Evolutionary conservation across 2,329 filamentous ascomycete genomes (phyloP), one percentile per base, ranked within the genome.

Genomic region (Proliferodiscus dingleyae): DNA sequence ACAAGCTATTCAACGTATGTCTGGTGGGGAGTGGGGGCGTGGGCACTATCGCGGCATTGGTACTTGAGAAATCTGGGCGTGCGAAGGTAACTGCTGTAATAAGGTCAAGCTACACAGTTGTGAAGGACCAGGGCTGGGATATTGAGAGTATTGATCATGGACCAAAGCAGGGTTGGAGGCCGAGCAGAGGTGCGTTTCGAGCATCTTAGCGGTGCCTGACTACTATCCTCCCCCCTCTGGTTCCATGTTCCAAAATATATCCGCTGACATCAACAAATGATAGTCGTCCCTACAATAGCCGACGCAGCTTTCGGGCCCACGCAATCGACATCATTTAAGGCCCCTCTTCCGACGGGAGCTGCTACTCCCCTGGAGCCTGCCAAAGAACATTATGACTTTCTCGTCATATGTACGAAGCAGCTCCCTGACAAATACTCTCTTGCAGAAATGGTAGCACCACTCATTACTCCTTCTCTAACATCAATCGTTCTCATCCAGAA

Each of bases 101-200:
- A 18, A 47, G 55, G 8, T 48, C 46, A 5, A 58, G 50, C 16
- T 58, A 51, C 43, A 41, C 24, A 19, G 41, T 52, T 23, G 54
- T 58, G 30, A 52, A 33, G 23, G 50, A 53, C 29, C 48, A 45
- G 18, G 55, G 55, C 2, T 58, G 47, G 41, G 43, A 52, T 48
- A 53, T 58, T 40, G 52, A 58, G 43, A 55, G 52, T 43, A 44
- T 55, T 24, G 55, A 58, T 46, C 54, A 58, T 43, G 55, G 55
- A 9, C 22, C 23, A 10, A n/a, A 51, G 15, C 37, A 46, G 10
- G 48, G 50, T 15, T 58, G 55, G 55, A 55, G 42, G 23, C 52
- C 53, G 18, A 43, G 15, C 22, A 43, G 50, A 46, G 43, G 55
- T 56, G 23, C 34, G 47, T 34, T 23, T 18, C 16, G 16, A 8